Evolutionary conservation across 192 early-diverging fungal genomes (phyloP), one percentile per base, ranked within the genome.

Genomic region (Geranomyces michiganensis): DNA sequence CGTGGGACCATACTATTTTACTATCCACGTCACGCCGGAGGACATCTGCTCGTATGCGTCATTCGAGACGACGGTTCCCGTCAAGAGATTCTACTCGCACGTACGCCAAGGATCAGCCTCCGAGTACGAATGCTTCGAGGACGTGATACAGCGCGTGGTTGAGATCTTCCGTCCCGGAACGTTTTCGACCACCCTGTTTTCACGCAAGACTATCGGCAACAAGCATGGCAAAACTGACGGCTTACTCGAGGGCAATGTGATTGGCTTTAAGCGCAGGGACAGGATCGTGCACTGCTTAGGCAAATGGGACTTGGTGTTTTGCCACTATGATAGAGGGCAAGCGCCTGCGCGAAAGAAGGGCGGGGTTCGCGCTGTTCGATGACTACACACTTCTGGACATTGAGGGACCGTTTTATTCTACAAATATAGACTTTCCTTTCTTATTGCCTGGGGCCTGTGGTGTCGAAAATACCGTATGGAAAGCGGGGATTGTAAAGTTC

Each of bases 41-140:
- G 90, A 87, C n/a, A 82, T 88, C 68, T 99, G 94, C 90, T 99
- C 97, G 22, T 99, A 99, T 73, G 97, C 97, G n/a, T 95, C 93
- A 44, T 96, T 97, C 79, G 97, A 99, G 77, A 95, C 94, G 41
- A 96, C 92, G 68, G 88, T 99, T 53, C 88, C 93, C 9, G 78
- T 90, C 36, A 79, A 84, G 26, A 74, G 80, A 10, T 82, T 84
- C 63, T 72, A 80, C 70, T 60, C 74, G 12, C 58, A 65, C 26
- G 51, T 61, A 36, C 68, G 55, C 48, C 46, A 65, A 10, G 82
- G 73, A 19, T 67, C 55, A 56, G 77, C 79, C 24, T 65, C 68
- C 31, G 75, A 86, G 56, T 82, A 83, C 62, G 79, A 87, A 64
- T 79, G 84, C 0, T 87, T 90, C 76, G 84, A 92, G 70, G 80